Percentiles rank a stretch among this genome's conserved stretches.
These are phyloP conservation scores for Centrapalus pauciflorus DNA, from an alignment of 129 eudicot species.

Conservation along the genomic window DNA sequence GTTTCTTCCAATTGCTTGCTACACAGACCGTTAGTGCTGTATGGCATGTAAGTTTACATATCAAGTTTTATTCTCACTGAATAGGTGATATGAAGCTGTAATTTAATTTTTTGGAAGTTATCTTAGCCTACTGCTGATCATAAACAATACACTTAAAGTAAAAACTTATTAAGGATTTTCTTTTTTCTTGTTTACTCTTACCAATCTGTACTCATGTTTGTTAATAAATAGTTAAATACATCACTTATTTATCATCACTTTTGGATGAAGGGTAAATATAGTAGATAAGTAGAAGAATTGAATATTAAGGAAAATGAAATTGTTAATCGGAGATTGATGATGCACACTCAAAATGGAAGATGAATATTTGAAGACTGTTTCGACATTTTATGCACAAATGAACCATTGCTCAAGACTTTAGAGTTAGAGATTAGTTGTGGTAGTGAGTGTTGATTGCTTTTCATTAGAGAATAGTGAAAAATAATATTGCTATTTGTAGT, in stretches of 20 bases:
- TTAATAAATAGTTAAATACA: background rate
- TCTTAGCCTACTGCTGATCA: background rate
- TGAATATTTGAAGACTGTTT: no score
- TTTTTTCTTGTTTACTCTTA: background rate
- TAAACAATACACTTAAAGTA: no score
- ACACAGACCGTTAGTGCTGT: slow-evolving; percentile 96
- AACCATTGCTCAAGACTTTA: background rate
- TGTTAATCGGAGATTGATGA: background rate
- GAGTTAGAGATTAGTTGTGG: background rate
- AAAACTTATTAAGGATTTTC: background rate
- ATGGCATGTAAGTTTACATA: slow-evolving; percentile 79
- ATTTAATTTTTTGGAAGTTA: background rate
- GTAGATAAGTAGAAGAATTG: background rate
- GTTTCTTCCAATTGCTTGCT: slow-evolving; percentile 89
- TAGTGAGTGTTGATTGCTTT: background rate
- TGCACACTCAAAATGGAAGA: no score
- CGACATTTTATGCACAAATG: no score
- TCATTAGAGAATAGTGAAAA: background rate
- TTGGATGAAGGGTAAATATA: background rate
- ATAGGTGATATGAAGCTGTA: background rate
- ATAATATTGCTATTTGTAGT: background rate
- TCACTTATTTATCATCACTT: background rate
- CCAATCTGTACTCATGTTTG: background rate
- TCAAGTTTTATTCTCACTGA: background rate
- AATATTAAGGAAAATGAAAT: background rate